Percentiles rank a stretch among this genome's conserved stretches.
phyloP scores from a whole-genome alignment of 2,329 filamentous ascomycete genomes.

The Aspergillus pseudoglaucus region DNA sequence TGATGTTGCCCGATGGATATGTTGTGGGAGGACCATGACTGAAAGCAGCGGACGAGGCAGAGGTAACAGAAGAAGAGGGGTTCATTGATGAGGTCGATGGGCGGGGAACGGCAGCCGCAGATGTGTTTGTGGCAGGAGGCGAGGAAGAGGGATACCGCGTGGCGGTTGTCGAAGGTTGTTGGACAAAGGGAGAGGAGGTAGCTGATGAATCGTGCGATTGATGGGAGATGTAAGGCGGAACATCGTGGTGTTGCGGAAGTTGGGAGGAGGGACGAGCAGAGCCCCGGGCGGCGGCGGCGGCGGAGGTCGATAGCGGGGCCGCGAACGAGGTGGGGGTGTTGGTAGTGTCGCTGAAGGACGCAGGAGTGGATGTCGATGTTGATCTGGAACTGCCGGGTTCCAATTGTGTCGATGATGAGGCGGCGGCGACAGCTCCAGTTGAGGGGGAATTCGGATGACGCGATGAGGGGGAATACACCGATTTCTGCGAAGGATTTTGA shows the following conservation, averaged over 20 bases:
- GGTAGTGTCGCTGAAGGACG: conserved; percentile 8
- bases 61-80: conserved; percentile 2
- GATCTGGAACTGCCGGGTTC: conserved; percentile 25
- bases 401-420: conserved; percentile 11
- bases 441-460: conserved; percentile 14
- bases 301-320: conserved; percentile 29
- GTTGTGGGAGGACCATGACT: conserved; percentile 5
- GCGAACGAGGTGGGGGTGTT: conserved; percentile 31
- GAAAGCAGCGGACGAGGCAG: conserved; percentile 3
- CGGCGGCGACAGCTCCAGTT: neutral
- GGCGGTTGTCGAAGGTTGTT: conserved; percentile 13
- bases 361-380: conserved; percentile 13
- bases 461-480: conserved; percentile 23
- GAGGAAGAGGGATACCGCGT: neutral
- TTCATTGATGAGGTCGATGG: neutral
- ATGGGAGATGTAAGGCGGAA: conserved; percentile 29
- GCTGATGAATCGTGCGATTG: conserved; percentile 21
- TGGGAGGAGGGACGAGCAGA: conserved; percentile 27
- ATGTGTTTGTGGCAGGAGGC: conserved; percentile 23
- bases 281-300: conserved; percentile 15
- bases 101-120: conserved; percentile 10
- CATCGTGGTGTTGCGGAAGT: conserved; percentile 20
- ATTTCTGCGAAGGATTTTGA: conserved; percentile 31
- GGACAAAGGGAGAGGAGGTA: conserved; percentile 17
- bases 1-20: conserved; percentile 21